Percentiles rank a stretch among this genome's conserved stretches.
Evolutionary conservation across 768 basidiomycete species (phyloP).

Genomic region (Suillus placidus): DNA sequence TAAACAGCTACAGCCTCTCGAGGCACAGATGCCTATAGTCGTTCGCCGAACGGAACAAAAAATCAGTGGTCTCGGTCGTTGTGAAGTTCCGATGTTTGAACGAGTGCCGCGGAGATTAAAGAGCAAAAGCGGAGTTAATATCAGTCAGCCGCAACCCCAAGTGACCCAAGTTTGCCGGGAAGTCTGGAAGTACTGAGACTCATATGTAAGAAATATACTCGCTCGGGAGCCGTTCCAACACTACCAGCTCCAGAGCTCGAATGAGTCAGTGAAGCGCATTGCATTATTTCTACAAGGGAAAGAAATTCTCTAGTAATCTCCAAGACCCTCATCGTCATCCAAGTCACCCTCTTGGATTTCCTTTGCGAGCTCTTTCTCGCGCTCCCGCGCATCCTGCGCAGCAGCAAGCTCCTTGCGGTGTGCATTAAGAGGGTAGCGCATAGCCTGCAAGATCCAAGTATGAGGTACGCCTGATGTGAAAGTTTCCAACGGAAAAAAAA

Average conservation of each 20-base stretch:
- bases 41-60: background rate
- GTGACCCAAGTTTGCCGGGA: background rate
- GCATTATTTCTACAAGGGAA: background rate
- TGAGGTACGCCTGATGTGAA: background rate
- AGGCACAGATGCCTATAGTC: background rate
- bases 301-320: slow-evolving; percentile 28
- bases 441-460: slow-evolving; percentile 60
- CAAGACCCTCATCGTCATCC: slow-evolving; percentile 67
- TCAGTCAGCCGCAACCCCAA: background rate
- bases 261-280: background rate
- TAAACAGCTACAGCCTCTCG: background rate
- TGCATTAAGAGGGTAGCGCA: slow-evolving; percentile 97
- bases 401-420: slow-evolving; percentile 93
- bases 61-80: background rate
- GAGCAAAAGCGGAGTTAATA: background rate
- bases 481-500: slow-evolving; percentile 19
- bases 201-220: too few relatives aligned
- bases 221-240: background rate
- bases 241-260: background rate
- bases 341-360: slow-evolving; percentile 87
- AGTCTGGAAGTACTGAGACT: background rate
- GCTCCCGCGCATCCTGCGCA: slow-evolving; percentile 80
- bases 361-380: slow-evolving; percentile 93
- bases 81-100: background rate
- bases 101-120: background rate